Evolutionary conservation across 2,329 filamentous ascomycete species (phyloP), one percentile per base, ranked within the genome.

Genomic region (Apiospora rasikravindrae): DNA sequence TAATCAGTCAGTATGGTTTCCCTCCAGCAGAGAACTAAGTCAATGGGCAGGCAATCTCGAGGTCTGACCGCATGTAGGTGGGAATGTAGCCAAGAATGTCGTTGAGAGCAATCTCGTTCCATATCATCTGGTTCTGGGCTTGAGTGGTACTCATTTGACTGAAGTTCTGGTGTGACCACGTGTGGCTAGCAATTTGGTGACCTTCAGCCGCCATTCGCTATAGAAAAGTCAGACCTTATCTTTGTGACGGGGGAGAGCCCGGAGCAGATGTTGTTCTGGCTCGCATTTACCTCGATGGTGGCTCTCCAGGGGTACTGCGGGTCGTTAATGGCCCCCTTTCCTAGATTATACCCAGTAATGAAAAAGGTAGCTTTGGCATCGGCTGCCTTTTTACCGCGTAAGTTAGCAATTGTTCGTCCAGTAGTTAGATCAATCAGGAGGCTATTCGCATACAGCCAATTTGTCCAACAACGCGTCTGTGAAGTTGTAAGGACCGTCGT

Each of bases 291-390:
- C 75, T 81, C 77, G 37, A 81, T 79, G 4, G 79, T 73, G 29
- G 76, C 74, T 37, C 73, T 74, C 79, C 79, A 80, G 29, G 79
- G 78, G 10, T 72, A 75, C 1, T 80, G 82, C n/a, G 81, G 78
- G 71, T 84, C 82, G 71, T 89, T 87, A 69, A 88, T 88, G 70
- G 82, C 75, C 33, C 87, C 86, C 77, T 88, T 88, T 75, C 83
- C 83, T 67, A 86, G 79, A 77, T 87, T 88, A 77, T 85, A 87
- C 19, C 86, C 86, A 26, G 85, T 88, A 71, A 91, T 84, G 79
- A 91, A 92, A 78, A 92, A 92, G 3, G 90, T 92, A 1, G 88
- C 90, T 73, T 88, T 90, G 10, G 87, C 89, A 71, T 85, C 81
- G 75, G 89, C 89, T 61, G 82, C 82, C 78, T 81, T 33, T 69